These are phyloP conservation scores for Phragmites australis DNA, from an alignment of 176 grass and related monocot species.

Conservation along the genomic window DNA sequence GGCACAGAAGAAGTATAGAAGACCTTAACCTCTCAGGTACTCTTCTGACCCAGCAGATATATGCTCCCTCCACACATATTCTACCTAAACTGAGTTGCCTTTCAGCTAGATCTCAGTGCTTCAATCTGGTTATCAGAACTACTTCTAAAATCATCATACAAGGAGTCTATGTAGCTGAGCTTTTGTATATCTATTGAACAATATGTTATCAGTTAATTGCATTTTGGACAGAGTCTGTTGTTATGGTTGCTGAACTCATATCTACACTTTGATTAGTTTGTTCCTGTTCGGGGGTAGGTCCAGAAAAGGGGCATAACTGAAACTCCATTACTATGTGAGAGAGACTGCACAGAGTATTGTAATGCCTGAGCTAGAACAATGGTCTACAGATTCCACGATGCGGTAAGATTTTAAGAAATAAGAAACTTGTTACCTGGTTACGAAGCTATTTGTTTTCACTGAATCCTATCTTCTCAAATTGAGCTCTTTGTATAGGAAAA, in stretches of 20 bases:
- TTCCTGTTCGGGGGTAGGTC: background rate
- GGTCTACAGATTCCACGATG: background rate
- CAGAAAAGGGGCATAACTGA: background rate
- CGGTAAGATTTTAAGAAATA: conserved; percentile 10
- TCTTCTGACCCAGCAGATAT: background rate
- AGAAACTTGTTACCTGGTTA: background rate
- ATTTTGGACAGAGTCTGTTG: background rate
- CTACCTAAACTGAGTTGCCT: conserved; percentile 1
- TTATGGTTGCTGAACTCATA: background rate
- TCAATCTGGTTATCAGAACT: background rate
- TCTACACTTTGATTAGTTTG: background rate
- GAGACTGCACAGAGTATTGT: background rate
- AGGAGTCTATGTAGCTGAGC: background rate
- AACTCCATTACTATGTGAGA: conserved; percentile 5
- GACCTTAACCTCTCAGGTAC: conserved; percentile 13
- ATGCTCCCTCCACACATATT: background rate
- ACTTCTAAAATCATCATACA: background rate
- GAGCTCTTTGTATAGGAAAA: background rate
- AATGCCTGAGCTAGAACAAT: background rate
- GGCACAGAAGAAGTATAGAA: conserved; percentile 17
- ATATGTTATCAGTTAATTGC: background rate
- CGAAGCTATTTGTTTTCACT: background rate
- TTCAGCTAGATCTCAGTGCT: background rate
- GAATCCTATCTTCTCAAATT: background rate
- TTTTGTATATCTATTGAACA: background rate